These are phyloP conservation scores for Ogataea corticis DNA, from an alignment of 805 yeast species.

Conservation along the genomic window DNA sequence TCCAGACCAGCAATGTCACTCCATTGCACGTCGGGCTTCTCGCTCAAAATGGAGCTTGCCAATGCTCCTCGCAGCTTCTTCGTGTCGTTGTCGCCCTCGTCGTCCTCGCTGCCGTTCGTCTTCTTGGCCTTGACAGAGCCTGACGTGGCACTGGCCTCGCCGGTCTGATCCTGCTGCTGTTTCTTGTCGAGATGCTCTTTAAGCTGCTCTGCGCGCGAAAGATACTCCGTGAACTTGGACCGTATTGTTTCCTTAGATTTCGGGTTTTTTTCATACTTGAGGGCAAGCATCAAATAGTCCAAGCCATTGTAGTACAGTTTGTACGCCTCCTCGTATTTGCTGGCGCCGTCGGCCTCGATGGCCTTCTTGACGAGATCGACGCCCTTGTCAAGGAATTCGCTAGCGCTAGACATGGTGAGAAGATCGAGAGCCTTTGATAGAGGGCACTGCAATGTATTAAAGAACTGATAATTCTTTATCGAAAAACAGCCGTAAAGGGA, in stretches of 20 bases:
- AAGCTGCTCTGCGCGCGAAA: slow-evolving; percentile 90
- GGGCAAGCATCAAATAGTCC: slow-evolving; percentile 92
- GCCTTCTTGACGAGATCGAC: slow-evolving; percentile 93
- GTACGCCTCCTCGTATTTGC: slow-evolving; percentile 91
- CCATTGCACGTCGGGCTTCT: slow-evolving; percentile 93
- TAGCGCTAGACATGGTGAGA: slow-evolving; percentile 36
- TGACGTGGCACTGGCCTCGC: slow-evolving; percentile 52
- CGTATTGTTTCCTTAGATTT: slow-evolving; percentile 86
- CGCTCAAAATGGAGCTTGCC: slow-evolving; percentile 87
- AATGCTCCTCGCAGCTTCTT: slow-evolving; percentile 89
- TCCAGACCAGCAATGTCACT: slow-evolving; percentile 95
- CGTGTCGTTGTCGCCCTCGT: slow-evolving; percentile 76
- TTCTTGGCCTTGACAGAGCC: slow-evolving; percentile 61
- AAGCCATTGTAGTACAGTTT: slow-evolving; percentile 88
- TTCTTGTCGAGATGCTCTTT: slow-evolving; percentile 81
- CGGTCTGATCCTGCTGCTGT: slow-evolving; percentile 44
- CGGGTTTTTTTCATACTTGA: slow-evolving; percentile 91
- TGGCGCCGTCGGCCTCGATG: slow-evolving; percentile 88
- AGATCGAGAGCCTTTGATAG: background rate
- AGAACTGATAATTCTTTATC: slow-evolving; percentile 3
- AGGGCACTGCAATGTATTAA: too few species aligned
- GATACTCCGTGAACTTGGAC: slow-evolving; percentile 86
- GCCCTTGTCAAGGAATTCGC: slow-evolving; percentile 86
- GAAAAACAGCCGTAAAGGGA: slow-evolving; percentile 4
- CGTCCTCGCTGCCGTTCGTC: slow-evolving; percentile 45